Conservation (phyloP, 2,329 filamentous ascomycete genomes). For the Sphaerulina musiva region DNA sequence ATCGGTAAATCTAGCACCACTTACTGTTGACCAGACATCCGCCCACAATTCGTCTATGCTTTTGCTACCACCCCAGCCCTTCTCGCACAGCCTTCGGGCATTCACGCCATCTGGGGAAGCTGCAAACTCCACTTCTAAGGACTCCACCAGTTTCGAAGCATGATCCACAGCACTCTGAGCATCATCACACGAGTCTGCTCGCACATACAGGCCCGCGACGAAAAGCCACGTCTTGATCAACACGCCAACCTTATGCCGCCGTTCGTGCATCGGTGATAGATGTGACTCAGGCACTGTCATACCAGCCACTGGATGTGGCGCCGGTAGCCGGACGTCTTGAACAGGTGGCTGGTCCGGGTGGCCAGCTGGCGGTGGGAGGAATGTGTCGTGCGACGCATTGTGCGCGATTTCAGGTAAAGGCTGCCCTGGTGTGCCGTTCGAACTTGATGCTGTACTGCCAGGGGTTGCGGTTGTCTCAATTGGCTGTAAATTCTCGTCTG, state of each 20-base stretch:
- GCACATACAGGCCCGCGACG: slow-evolving; percentile 79
- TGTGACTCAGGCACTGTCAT: slow-evolving; percentile 40
- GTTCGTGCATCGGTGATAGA: slow-evolving; percentile 47
- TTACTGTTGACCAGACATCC: slow-evolving; percentile 75
- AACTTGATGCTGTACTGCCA: slow-evolving; percentile 2
- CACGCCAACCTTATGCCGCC: slow-evolving; percentile 51
- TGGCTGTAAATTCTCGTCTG: slow-evolving; percentile 12
- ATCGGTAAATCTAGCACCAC: slow-evolving; percentile 27
- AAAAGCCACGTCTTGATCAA: slow-evolving; percentile 83
- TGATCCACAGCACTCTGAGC: slow-evolving; percentile 72
- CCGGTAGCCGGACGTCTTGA: slow-evolving; percentile 42
- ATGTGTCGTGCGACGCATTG: slow-evolving; percentile 33
- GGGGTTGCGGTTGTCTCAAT: slow-evolving; percentile 9
- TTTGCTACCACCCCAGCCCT: slow-evolving; percentile 72
- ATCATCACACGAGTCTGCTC: slow-evolving; percentile 73
- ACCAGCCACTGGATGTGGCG: slow-evolving; percentile 33
- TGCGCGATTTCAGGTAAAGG: slow-evolving; percentile 36
- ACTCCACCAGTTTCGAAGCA: slow-evolving; percentile 67
- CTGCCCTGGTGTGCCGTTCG: slow-evolving; percentile 26
- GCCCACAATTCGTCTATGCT: slow-evolving; percentile 78
- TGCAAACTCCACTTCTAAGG: slow-evolving; percentile 59
- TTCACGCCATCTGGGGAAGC: slow-evolving; percentile 54
- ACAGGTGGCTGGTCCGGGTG: slow-evolving; percentile 38
- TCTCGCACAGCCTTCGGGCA: slow-evolving; percentile 54
- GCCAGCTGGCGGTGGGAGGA: slow-evolving; percentile 34